Evolutionary conservation across 78 protist species (phyloP).

Genomic region (Diacronema lutheri): DNA sequence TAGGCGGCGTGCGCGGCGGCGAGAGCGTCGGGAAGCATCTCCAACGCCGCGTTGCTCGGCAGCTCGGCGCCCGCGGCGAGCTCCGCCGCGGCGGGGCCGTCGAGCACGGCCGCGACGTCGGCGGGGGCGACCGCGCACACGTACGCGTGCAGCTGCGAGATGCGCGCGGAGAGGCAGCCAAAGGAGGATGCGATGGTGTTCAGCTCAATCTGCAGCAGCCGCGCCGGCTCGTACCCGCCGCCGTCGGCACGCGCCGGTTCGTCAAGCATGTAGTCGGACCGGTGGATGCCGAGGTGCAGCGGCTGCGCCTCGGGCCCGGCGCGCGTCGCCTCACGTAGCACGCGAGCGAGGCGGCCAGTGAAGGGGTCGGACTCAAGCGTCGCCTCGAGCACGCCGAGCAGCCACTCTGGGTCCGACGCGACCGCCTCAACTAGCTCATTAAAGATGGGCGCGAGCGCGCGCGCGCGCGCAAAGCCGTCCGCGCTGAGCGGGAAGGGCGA

Average conservation of each 20-base stretch:
- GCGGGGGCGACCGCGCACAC: not conserved
- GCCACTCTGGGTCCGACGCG: not conserved
- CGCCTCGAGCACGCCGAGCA: not conserved
- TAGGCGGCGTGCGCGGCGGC: slow-evolving; percentile 32
- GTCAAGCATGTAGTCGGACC: slow-evolving; percentile 10
- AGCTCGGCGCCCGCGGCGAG: not conserved
- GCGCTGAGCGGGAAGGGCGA: not conserved
- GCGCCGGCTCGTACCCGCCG: too few relatives aligned
- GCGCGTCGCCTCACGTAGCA: not conserved
- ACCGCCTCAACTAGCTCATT: not conserved
- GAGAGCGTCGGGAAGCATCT: slow-evolving; percentile 31
- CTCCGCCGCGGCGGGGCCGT: not conserved
- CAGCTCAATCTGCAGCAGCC: slow-evolving; percentile 77
- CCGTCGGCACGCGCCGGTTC: not conserved
- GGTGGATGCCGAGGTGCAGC: slow-evolving; percentile 6
- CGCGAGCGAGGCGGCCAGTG: not conserved
- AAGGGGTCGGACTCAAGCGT: not conserved
- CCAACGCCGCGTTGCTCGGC: slow-evolving; percentile 46
- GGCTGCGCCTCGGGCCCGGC: slow-evolving; percentile 2
- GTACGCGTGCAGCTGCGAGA: slow-evolving; percentile 55
- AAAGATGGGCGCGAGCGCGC: not conserved
- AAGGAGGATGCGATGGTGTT: slow-evolving; percentile 89
- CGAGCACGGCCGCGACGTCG: not conserved
- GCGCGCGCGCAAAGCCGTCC: not conserved
- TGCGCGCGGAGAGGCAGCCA: slow-evolving; percentile 47